Conservation (phyloP, 768 basidiomycete genomes). For the Rhodotorula sphaerocarpa region DNA sequence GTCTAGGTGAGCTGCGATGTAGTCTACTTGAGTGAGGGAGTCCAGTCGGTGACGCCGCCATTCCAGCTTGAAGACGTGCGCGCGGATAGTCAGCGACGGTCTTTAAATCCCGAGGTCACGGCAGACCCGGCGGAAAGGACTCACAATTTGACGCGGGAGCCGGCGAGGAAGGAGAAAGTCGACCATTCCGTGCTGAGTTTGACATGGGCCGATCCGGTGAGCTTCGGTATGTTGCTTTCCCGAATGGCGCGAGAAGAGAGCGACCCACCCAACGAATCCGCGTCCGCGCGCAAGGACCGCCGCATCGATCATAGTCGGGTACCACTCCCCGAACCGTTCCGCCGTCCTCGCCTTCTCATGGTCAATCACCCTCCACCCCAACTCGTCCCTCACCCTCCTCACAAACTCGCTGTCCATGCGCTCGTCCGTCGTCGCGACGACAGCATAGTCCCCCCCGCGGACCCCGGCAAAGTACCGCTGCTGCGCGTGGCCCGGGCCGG, state of each 20-base stretch:
- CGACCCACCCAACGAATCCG: conserved; percentile 13
- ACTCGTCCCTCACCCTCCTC: conserved; percentile 49
- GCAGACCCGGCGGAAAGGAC: background rate
- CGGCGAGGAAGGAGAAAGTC: conserved; percentile 19
- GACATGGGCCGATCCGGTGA: too few relatives aligned
- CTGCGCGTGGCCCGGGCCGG: conserved; percentile 4
- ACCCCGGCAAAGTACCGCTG: conserved; percentile 4
- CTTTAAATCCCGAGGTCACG: background rate
- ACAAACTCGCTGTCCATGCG: conserved; percentile 51
- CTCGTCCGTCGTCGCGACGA: conserved; percentile 61
- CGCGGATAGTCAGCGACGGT: too few relatives aligned
- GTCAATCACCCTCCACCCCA: conserved; percentile 54
- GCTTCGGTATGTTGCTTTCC: too few relatives aligned
- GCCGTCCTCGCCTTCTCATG: conserved; percentile 48
- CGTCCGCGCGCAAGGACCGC: conserved; percentile 6
- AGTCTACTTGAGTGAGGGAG: conserved; percentile 13
- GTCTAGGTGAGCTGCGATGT: too few relatives aligned
- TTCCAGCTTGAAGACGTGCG: too few relatives aligned
- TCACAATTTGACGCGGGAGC: conserved; percentile 24
- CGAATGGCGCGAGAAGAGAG: background rate
- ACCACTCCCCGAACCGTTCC: conserved; percentile 39
- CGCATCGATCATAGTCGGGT: conserved; percentile 23
- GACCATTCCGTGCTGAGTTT: conserved; percentile 6
- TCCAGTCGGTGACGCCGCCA: conserved; percentile 23
- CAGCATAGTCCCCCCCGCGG: conserved; percentile 44